Percentiles rank a stretch among this genome's conserved stretches.
phyloP scores from a whole-genome alignment of 2,329 filamentous ascomycete genomes.

The Lecanosticta acicola region DNA sequence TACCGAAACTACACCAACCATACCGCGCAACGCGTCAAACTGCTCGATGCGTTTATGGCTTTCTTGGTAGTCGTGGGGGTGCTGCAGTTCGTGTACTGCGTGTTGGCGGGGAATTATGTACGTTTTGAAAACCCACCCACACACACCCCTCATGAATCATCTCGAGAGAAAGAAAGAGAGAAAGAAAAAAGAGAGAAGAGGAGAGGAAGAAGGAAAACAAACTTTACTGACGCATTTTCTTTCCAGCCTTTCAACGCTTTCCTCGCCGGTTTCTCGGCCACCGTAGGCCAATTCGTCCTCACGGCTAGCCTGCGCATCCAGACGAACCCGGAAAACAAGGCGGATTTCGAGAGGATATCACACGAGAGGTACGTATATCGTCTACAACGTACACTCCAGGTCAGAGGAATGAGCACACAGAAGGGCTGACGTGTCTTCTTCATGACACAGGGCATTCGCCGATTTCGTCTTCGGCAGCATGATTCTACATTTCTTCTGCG shows the following conservation, averaged over 20 bases:
- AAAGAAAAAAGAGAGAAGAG: slow-evolving; percentile 1
- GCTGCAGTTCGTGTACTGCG: slow-evolving; percentile 91
- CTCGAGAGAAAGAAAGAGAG: not conserved
- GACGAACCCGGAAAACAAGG: slow-evolving; percentile 75
- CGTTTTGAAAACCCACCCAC: slow-evolving; percentile 43
- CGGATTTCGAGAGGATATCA: slow-evolving; percentile 68
- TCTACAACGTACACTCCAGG: not conserved
- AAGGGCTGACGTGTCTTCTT: slow-evolving; percentile 1
- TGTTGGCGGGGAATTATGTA: slow-evolving; percentile 91
- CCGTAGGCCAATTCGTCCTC: slow-evolving; percentile 95
- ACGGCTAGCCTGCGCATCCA: slow-evolving; percentile 88
- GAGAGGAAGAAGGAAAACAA: not conserved
- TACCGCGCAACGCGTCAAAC: slow-evolving; percentile 85
- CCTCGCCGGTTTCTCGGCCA: slow-evolving; percentile 87
- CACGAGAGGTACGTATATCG: slow-evolving; percentile 62
- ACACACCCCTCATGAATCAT: not conserved
- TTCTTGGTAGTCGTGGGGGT: slow-evolving; percentile 81
- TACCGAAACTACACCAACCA: slow-evolving; percentile 71
- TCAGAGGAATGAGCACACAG: not conserved
- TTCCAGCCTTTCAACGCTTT: slow-evolving; percentile 95
- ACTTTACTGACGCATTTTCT: not conserved
- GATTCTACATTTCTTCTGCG: slow-evolving; percentile 96
- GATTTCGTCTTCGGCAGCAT: slow-evolving; percentile 93
- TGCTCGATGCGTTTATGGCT: slow-evolving; percentile 83
- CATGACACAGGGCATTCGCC: slow-evolving; percentile 83